Conservation (phyloP, 2,329 filamentous ascomycete genomes). For the Aschersonia sp. region DNA sequence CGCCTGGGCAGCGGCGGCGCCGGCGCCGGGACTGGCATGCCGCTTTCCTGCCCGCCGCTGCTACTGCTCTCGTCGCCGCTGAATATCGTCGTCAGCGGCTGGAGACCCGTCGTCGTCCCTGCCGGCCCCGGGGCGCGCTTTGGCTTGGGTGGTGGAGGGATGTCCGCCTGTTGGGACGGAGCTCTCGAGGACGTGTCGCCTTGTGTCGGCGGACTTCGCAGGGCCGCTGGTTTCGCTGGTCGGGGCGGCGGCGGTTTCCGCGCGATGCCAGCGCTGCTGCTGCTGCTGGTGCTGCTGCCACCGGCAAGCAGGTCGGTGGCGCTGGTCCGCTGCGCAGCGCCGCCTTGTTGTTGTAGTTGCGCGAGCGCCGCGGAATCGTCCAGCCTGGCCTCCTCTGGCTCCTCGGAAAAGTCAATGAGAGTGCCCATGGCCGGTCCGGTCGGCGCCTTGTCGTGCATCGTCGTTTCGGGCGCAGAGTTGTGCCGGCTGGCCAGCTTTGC, state of each 20-base stretch:
- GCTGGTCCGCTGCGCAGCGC: too few species aligned
- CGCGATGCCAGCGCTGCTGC: background rate
- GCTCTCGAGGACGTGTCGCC: slow-evolving; percentile 1
- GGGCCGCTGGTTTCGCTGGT: slow-evolving; percentile 41
- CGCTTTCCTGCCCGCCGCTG: background rate
- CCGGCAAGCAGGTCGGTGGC: too few species aligned
- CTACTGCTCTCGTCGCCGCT: background rate
- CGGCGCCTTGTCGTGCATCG: slow-evolving; percentile 11
- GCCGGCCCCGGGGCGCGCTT: slow-evolving; percentile 17
- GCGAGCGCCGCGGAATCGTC: slow-evolving; percentile 18
- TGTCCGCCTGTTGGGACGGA: background rate
- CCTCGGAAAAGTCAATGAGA: slow-evolving; percentile 46
- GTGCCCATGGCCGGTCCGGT: slow-evolving; percentile 34
- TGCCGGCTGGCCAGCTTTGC: slow-evolving; percentile 11
- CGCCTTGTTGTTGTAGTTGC: slow-evolving; percentile 10
- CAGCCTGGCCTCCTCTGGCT: slow-evolving; percentile 24
- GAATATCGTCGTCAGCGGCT: slow-evolving; percentile 24
- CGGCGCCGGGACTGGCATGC: slow-evolving; percentile 17
- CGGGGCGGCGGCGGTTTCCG: slow-evolving; percentile 34
- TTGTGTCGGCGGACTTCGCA: slow-evolving; percentile 29
- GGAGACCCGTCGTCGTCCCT: slow-evolving; percentile 10
- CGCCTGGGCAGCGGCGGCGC: slow-evolving; percentile 34
- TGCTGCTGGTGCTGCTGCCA: too few species aligned
- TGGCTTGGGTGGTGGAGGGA: slow-evolving; percentile 18
- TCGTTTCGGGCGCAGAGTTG: slow-evolving; percentile 9